Conservation (phyloP, 306 rosid species). For the Cajanus cajan region DNA sequence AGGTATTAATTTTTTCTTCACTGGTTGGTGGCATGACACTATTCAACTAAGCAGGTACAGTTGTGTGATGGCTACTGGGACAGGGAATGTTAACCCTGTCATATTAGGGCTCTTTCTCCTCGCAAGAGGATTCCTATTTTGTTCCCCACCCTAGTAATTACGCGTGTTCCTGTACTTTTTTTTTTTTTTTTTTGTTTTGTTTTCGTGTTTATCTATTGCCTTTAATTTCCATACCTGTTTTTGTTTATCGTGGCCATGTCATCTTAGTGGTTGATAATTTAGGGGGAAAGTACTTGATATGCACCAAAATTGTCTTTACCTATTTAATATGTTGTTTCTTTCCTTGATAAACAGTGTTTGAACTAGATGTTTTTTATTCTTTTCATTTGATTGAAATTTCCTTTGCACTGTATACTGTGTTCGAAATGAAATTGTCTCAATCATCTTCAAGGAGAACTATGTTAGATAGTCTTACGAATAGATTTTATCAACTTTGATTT, state of each 20-base stretch:
- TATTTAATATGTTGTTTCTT: slow-evolving; percentile 5
- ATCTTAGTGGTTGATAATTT: slow-evolving; percentile 28
- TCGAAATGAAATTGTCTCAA: slow-evolving; percentile 9
- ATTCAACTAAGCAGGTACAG: slow-evolving; percentile 11
- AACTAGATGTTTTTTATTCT: neutral
- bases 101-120: slow-evolving; percentile 24
- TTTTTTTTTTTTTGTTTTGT: neutral
- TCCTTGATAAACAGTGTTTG: slow-evolving; percentile 2
- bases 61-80: slow-evolving; percentile 7
- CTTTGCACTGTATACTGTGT: neutral
- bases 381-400: slow-evolving; percentile 19
- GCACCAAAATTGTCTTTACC: slow-evolving; percentile 9
- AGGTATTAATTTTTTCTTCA: slow-evolving; percentile 52
- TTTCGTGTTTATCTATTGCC: neutral
- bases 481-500: neutral
- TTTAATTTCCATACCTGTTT: slow-evolving; percentile 1
- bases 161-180: neutral
- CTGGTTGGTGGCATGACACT: slow-evolving; percentile 28
- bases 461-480: neutral
- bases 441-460: slow-evolving; percentile 19
- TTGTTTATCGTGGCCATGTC: slow-evolving; percentile 14
- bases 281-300: slow-evolving; percentile 24
- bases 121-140: slow-evolving; percentile 12
- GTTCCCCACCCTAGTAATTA: slow-evolving; percentile 4
- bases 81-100: neutral